Percentiles rank a stretch among this genome's conserved stretches.
phyloP scores from a whole-genome alignment of 2,329 filamentous ascomycete genomes.

The Emmonsia crescens region DNA sequence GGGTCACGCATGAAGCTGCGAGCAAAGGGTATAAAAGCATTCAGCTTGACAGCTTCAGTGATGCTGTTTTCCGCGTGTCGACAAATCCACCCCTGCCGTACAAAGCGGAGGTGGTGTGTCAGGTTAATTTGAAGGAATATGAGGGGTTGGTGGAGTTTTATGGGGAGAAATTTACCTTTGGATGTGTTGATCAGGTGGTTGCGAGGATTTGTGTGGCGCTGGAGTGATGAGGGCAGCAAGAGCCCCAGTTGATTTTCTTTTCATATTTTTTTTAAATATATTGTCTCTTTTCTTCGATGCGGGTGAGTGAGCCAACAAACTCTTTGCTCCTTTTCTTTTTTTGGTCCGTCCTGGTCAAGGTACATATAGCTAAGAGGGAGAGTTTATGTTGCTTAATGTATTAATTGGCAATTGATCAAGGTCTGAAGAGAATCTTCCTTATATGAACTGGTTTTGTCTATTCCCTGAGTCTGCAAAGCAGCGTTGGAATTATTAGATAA shows the following conservation, averaged over 20 bases:
- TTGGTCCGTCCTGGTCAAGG: neutral
- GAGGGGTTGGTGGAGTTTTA: constrained; percentile 9
- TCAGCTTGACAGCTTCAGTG: constrained; percentile 25
- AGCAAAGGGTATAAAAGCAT: constrained; percentile 23
- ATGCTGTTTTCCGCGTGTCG: constrained; percentile 14
- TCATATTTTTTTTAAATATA: too few species aligned
- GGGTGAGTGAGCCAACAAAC: neutral
- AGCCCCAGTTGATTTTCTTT: neutral
- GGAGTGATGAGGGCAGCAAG: neutral
- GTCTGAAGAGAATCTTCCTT: too few species aligned
- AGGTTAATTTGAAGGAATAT: constrained; percentile 11
- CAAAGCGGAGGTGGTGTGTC: constrained; percentile 7
- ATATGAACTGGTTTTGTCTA: too few species aligned
- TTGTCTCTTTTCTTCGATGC: neutral
- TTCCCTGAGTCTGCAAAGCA: too few species aligned
- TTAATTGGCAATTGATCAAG: too few species aligned
- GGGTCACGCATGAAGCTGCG: constrained; percentile 28
- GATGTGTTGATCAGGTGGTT: neutral
- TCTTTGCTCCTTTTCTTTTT: neutral
- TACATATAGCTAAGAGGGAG: too few species aligned
- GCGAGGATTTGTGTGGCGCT: neutral
- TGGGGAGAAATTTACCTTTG: neutral
- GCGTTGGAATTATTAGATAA: too few species aligned
- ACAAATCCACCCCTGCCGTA: constrained; percentile 13
- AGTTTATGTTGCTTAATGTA: too few species aligned